These are phyloP conservation scores for Fraxinus angustifolia DNA, from an alignment of 305 asterid species.

Conservation along the genomic window DNA sequence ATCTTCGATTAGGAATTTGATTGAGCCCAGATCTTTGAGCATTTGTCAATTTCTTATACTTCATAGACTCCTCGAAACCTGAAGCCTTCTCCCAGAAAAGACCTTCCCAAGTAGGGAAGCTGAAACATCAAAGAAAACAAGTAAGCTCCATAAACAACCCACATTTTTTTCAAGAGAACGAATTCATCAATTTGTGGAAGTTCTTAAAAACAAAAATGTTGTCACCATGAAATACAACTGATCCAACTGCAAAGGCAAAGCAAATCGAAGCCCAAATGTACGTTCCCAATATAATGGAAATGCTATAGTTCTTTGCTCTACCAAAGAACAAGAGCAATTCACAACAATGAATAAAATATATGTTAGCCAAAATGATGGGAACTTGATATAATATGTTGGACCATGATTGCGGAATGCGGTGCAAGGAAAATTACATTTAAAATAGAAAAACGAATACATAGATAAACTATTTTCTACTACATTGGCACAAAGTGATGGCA, in stretches of 20 bases:
- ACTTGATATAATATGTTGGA: neutral
- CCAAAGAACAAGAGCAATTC: neutral
- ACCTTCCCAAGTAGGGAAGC: conserved; percentile 99
- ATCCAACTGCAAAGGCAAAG: neutral
- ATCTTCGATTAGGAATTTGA: conserved; percentile 93
- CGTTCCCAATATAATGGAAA: neutral
- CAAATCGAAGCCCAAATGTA: neutral
- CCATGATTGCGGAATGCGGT: neutral
- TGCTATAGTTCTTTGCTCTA: neutral
- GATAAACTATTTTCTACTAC: neutral
- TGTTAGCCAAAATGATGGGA: neutral
- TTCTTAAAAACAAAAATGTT: neutral
- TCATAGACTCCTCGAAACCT: conserved; percentile 99
- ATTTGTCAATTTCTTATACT: conserved; percentile 92
- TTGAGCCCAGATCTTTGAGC: conserved; percentile 99
- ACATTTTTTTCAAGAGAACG: neutral
- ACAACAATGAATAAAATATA: neutral
- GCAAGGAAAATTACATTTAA: neutral
- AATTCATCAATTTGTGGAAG: neutral
- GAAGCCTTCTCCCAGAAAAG: conserved; percentile 99
- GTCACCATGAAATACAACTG: neutral
- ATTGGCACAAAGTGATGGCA: neutral
- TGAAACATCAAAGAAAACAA: conserved; percentile 33
- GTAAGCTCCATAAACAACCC: conserved; percentile 2
- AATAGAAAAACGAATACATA: neutral